phyloP scores from a whole-genome alignment of 257 asterid genomes.

The Fraxinus cuspidata region DNA sequence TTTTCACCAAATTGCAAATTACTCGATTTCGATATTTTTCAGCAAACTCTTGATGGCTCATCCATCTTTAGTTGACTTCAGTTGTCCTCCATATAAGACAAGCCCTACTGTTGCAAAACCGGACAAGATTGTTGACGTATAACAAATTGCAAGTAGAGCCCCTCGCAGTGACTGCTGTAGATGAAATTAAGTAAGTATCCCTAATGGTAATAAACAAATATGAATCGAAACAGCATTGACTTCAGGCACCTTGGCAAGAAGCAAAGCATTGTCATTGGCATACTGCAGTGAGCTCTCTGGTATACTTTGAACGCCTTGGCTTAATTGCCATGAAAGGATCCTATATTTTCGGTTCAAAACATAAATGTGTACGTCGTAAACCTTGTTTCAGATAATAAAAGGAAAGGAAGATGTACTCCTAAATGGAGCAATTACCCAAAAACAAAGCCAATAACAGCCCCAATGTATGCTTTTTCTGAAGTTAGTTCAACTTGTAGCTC shows the following conservation, averaged over 20 bases:
- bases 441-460: constrained; percentile 66
- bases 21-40: too few species aligned
- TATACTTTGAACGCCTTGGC: constrained; percentile 72
- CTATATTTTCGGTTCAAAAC: constrained; percentile 38
- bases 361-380: constrained; percentile 4
- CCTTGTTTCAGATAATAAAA: constrained; percentile 2
- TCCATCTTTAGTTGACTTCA: constrained; percentile 36
- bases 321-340: constrained; percentile 71
- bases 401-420: constrained; percentile 11
- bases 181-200: constrained; percentile 11
- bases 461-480: constrained; percentile 67
- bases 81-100: constrained; percentile 63
- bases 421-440: constrained; percentile 55
- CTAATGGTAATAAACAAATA: not conserved
- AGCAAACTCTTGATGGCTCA: too few species aligned
- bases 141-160: constrained; percentile 57
- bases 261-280: constrained; percentile 85
- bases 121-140: constrained; percentile 63
- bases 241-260: constrained; percentile 71
- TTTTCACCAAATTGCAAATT: too few species aligned
- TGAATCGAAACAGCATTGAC: not conserved
- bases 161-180: constrained; percentile 78
- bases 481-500: constrained; percentile 89
- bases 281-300: constrained; percentile 83
- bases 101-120: constrained; percentile 65